Base-by-base conservation (phyloP, 345 rosid genomes). In the Adansonia digitata region DNA sequence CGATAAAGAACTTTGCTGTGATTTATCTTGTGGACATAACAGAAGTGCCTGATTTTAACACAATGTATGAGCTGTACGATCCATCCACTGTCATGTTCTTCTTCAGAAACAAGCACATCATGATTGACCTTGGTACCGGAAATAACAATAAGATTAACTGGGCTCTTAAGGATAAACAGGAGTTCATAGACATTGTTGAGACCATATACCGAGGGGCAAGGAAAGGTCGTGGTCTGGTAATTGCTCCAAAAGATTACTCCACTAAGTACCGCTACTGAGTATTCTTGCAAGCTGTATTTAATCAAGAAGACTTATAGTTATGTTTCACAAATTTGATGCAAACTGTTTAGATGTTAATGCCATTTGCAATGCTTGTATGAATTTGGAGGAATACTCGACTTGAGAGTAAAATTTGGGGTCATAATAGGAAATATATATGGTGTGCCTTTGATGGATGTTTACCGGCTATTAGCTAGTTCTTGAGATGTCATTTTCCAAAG, bases 111-210 rank as follows among this genome's bases (percentile, higher is more conserved):
- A 91, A 94, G 73, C 97, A 94, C 86, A 92, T 92, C 29, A 92
- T 94, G 98, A 93, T 95, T 66, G 98, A 93, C 82, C 96, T 95
- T 43, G 98, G 99, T 7, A 95, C 99, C 37, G 99, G 98, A 64
- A 94, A 94, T 86, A 94, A 91, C 86, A 94, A 94, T 90, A 93
- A 94, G 89, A 94, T 94, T 76, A 93, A 94, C 76, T 94, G 99
- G 97, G 97, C 98, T 78, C 89, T 94, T 67, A 93, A 94, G 91
- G 98, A 94, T 84, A 94, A 94, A 86, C 99, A 93, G 71, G 98
- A 94, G 85, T 94, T 94, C 81, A 88, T 94, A 4, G 98, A 92
- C 80, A 92, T 94, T 67, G 81, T 94, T 17, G 98, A 94, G 78
- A 94, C 99, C 0, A 93, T 91, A 7, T 94, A 89, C 68, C 94